Evolutionary conservation across 192 early-diverging fungal species (phyloP).

Genomic region (Entrophospora sp.): DNA sequence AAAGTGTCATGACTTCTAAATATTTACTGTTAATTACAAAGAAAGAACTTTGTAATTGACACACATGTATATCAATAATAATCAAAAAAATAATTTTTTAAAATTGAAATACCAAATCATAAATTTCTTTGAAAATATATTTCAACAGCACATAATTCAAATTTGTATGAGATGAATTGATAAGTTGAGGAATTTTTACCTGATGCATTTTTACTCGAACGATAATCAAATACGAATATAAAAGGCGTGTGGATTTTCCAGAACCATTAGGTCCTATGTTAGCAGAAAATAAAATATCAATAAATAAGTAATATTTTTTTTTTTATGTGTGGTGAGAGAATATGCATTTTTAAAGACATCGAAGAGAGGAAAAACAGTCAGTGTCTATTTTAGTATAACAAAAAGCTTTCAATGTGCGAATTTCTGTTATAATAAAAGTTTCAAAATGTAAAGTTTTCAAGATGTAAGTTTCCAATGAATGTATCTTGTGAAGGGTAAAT

Average conservation of each 20-base stretch:
- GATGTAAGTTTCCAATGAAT: too few species aligned
- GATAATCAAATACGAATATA: constrained; percentile 97
- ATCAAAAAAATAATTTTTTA: too few species aligned
- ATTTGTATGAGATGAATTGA: constrained; percentile 69
- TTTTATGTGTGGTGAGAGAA: too few species aligned
- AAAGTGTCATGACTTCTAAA: constrained; percentile 72
- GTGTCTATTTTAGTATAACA: too few species aligned
- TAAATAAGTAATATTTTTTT: constrained; percentile 5
- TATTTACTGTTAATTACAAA: constrained; percentile 69
- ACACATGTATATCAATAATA: too few species aligned
- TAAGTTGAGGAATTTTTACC: constrained; percentile 88
- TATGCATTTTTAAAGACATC: too few species aligned
- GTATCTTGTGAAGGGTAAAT: constrained; percentile 97
- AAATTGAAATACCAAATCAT: constrained; percentile 78
- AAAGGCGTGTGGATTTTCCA: constrained; percentile 96
- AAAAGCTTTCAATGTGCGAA: too few species aligned
- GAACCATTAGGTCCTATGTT: constrained; percentile 97
- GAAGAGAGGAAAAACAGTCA: too few species aligned
- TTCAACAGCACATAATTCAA: constrained; percentile 76
- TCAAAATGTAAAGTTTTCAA: neutral
- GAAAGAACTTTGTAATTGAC: neutral
- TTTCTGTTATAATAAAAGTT: neutral
- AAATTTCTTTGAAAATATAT: constrained; percentile 89
- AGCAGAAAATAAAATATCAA: constrained; percentile 31
- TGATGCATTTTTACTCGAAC: constrained; percentile 94